A percentile compares a stretch with the other conserved stretches of the same genome.
Evolutionary conservation across 805 yeast genomes (phyloP).

Genomic region (Ogataea haglerorum): DNA sequence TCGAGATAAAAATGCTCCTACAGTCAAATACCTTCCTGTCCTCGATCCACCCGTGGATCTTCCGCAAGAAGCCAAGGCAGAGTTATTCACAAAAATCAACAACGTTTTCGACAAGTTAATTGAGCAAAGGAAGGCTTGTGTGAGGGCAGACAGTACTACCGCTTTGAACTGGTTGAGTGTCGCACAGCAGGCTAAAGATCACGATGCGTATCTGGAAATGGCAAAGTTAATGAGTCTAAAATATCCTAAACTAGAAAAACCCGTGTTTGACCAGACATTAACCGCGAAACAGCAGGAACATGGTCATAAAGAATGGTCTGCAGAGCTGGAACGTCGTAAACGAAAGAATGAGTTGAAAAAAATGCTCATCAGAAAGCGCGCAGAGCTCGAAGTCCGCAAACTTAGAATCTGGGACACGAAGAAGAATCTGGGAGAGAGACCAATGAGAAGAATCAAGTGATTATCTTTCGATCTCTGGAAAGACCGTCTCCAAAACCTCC

Average conservation of each 20-base stretch:
- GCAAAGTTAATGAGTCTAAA: conserved; percentile 17
- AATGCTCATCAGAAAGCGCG: conserved; percentile 7
- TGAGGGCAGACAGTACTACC: background rate
- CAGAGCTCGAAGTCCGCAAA: conserved; percentile 6
- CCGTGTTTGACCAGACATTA: conserved; percentile 12
- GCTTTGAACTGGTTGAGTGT: conserved; percentile 15
- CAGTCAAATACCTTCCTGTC: conserved; percentile 15
- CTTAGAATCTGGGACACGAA: conserved; percentile 8
- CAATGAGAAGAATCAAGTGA: conserved; percentile 1
- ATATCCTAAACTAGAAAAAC: conserved; percentile 11
- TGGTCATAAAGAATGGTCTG: background rate
- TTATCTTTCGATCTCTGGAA: conserved; percentile 31
- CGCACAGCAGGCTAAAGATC: conserved; percentile 9
- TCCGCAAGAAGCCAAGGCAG: conserved; percentile 11
- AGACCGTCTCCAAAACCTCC: conserved; percentile 46
- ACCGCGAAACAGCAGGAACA: conserved; percentile 7
- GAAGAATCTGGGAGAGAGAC: conserved; percentile 5
- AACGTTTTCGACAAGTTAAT: conserved; percentile 20
- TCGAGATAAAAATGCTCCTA: conserved; percentile 1
- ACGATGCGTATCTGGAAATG: conserved; percentile 7
- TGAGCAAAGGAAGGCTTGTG: background rate
- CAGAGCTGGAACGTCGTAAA: background rate
- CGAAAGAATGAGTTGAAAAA: background rate
- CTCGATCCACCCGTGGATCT: conserved; percentile 25
- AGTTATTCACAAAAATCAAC: conserved; percentile 19